Evolutionary conservation across 345 rosid species (phyloP), one percentile per base, ranked within the genome.

Genomic region (Toxicodendron radicans): DNA sequence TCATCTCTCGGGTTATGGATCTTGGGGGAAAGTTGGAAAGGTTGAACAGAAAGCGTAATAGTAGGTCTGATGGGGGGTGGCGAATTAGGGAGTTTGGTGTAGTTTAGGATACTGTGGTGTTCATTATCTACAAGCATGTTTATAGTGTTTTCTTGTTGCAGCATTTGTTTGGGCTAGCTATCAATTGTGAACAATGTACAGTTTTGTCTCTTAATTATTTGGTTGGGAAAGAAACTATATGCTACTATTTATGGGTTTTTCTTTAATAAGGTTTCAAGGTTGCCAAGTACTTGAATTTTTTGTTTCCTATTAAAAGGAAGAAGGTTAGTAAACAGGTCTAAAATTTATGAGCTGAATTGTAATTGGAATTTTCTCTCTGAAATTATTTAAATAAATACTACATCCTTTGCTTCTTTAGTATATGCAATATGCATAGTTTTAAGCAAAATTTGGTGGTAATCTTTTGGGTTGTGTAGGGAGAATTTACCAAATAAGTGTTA

Each of bases 171-270:
- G 7, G 57, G 43, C 76, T 72, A 27, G 67, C 49, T 27, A 27
- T 27, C 30, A 75, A 48, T 59, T 43, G 16, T 61, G 66, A 87
- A 87, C 80, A 82, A 80, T 87, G 90, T 86, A 86, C 85, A 84
- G 91, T 77, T 80, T 65, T 75, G 68, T 66, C 63, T 72, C 53
- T 64, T 69, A 1, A 57, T 75, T 60, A 35, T 57, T 60, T 60
- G 21, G 48, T 61, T 16, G 68, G 59, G 71, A 58, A 60, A 45
- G 52, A 59, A 71, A 71, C 49, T 61, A 49, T 21, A 27, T 61
- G 56, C 10, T 30, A 5, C 18, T 48, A 27, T 60, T 46, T 52
- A 24, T 67, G 73, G 76, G 10, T 33, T 1, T 20, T 66, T 58
- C 7, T 72, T 7, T 70, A 16, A 4, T 0, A 33, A 16, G 0